phyloP scores from a whole-genome alignment of 495 filamentous ascomycete species.

The Margaritispora aquatica region DNA sequence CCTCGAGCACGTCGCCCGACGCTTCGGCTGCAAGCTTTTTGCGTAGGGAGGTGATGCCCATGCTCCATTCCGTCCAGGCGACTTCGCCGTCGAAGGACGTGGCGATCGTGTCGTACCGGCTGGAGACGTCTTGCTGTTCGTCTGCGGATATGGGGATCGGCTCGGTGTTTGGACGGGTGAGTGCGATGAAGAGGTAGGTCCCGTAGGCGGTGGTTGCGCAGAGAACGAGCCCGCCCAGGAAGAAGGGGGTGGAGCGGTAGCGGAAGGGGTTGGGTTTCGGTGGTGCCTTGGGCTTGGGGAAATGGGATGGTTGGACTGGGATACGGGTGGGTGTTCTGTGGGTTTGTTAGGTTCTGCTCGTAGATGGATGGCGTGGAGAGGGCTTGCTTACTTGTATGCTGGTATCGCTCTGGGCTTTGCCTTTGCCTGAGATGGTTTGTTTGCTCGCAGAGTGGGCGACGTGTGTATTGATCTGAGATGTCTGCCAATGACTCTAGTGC shows the following conservation, averaged over 20 bases:
- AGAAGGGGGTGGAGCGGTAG: conserved; percentile 20
- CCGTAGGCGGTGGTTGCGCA: conserved; percentile 12
- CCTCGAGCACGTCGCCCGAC: conserved; percentile 78
- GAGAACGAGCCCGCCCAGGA: conserved; percentile 16
- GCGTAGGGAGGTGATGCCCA: conserved; percentile 58
- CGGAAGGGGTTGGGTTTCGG: conserved; percentile 16
- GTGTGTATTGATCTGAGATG: not conserved
- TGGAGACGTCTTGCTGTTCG: conserved; percentile 21
- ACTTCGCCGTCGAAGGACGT: conserved; percentile 55
- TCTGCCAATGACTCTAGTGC: not conserved
- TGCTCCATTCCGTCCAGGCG: conserved; percentile 56
- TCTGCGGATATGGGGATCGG: not conserved
- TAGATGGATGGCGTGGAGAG: not conserved
- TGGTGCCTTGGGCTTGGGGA: not conserved
- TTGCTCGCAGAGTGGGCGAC: not conserved
- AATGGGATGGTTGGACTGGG: conserved; percentile 3
- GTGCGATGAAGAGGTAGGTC: conserved; percentile 11
- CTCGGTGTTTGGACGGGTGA: not conserved
- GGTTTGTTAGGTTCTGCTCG: not conserved
- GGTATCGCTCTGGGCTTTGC: not conserved
- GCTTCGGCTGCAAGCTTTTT: conserved; percentile 53
- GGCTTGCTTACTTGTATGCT: not conserved
- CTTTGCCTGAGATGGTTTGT: not conserved
- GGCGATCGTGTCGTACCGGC: conserved; percentile 23
- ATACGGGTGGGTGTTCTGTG: conserved; percentile 8